Percentiles rank a stretch among this genome's conserved stretches.
Evolutionary conservation across 2,329 filamentous ascomycete species (phyloP).

Genomic region (Aspergillus texensis): DNA sequence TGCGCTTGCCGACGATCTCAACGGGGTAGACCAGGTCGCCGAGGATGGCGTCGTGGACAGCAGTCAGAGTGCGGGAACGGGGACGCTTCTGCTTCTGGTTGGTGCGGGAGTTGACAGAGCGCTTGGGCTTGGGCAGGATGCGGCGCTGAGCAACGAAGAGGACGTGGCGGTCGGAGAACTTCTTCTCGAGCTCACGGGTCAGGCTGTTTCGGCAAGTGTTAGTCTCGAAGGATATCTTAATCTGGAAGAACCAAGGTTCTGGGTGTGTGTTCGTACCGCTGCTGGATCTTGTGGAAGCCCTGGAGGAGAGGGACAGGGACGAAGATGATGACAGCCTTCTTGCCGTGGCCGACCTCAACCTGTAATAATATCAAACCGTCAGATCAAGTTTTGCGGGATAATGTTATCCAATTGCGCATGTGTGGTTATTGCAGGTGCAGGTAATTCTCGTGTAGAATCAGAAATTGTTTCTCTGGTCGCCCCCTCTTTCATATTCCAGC

Average conservation of each 20-base stretch:
- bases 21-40: slow-evolving; percentile 98
- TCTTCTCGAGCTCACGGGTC: slow-evolving; percentile 99
- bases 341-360: slow-evolving; percentile 99
- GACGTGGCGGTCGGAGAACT: slow-evolving; percentile 99
- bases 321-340: slow-evolving; percentile 99
- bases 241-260: background rate
- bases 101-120: slow-evolving; percentile 94
- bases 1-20: slow-evolving; percentile 99
- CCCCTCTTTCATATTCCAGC: background rate
- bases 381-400: background rate
- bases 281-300: slow-evolving; percentile 99
- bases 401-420: slow-evolving; percentile 8
- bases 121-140: slow-evolving; percentile 98
- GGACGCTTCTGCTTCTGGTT: slow-evolving; percentile 98
- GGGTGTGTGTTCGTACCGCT: slow-evolving; percentile 72
- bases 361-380: slow-evolving; percentile 48
- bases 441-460: background rate
- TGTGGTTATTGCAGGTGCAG: background rate
- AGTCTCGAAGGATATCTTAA: slow-evolving; percentile 5
- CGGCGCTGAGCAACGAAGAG: slow-evolving; percentile 98
- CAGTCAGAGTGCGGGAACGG: slow-evolving; percentile 94
- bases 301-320: slow-evolving; percentile 98
- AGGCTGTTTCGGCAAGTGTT: slow-evolving; percentile 61
- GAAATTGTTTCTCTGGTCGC: slow-evolving; percentile 4
- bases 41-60: slow-evolving; percentile 98